phyloP scores from a whole-genome alignment of 2,329 filamentous ascomycete genomes.

The Pyricularia pennisetigena region DNA sequence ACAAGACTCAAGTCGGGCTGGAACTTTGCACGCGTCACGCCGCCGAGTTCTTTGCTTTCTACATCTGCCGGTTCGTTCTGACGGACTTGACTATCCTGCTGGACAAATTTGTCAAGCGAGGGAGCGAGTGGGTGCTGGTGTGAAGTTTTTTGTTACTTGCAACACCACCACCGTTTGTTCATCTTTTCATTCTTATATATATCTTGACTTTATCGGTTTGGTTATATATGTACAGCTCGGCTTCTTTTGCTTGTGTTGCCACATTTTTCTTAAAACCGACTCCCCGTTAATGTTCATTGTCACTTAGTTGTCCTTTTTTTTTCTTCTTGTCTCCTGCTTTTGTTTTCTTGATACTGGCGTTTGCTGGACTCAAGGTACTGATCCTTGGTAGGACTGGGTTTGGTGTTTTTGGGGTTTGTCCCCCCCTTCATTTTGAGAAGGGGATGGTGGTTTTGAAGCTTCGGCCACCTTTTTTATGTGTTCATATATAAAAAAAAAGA shows the following conservation, averaged over 20 bases:
- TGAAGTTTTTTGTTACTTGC: constrained; percentile 10
- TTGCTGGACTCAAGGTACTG: neutral
- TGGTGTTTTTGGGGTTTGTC: neutral
- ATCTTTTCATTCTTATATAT: neutral
- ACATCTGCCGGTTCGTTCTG: constrained; percentile 90
- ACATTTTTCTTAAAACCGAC: neutral
- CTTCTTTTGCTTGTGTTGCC: neutral
- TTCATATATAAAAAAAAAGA: constrained; percentile 1
- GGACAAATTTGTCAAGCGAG: constrained; percentile 95
- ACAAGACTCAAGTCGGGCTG: constrained; percentile 88
- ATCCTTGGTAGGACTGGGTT: neutral
- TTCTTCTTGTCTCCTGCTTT: neutral
- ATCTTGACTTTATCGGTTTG: neutral
- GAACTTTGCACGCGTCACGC: constrained; percentile 90
- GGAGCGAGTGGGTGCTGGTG: constrained; percentile 77
- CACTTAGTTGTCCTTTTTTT: neutral
- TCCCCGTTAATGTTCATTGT: neutral
- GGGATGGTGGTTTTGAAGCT: neutral
- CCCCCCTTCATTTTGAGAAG: neutral
- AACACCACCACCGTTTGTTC: neutral
- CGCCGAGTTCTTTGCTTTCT: constrained; percentile 96
- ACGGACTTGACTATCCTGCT: constrained; percentile 74
- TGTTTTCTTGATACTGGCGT: neutral
- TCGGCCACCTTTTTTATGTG: neutral
- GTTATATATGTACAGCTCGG: neutral